phyloP scores from a whole-genome alignment of 345 rosid species.

The Clausena lansium region DNA sequence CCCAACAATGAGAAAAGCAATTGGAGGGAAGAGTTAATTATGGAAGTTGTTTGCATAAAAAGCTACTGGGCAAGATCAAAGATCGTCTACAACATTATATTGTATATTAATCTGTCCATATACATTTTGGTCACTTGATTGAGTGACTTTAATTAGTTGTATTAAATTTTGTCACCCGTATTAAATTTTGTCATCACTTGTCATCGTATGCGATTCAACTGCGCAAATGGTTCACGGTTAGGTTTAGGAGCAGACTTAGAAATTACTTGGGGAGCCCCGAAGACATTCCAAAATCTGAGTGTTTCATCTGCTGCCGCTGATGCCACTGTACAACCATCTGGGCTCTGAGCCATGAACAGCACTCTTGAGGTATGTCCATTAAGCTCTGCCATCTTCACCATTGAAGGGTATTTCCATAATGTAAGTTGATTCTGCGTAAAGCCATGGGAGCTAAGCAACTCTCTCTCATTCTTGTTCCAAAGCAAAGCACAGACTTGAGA shows the following conservation, averaged over 20 bases:
- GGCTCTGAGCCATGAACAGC: conserved; percentile 57
- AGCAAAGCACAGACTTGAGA: conserved; percentile 48
- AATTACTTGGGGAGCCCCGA: conserved; percentile 47
- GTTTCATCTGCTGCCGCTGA: conserved; percentile 70
- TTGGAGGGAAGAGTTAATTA: no score
- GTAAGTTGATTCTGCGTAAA: conserved; percentile 46
- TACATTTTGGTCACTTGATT: no score
- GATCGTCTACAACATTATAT: no score
- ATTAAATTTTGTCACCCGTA: no score
- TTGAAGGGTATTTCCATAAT: conserved; percentile 53
- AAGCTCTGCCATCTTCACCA: conserved; percentile 51
- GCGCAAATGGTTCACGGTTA: conserved; percentile 47
- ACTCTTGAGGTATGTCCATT: conserved; percentile 51
- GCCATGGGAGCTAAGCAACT: conserved; percentile 56
- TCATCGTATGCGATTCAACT: conserved; percentile 43
- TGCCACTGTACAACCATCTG: conserved; percentile 69
- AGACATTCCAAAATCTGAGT: conserved; percentile 61
- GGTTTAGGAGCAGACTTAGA: conserved; percentile 46
- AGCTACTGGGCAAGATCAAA: no score
- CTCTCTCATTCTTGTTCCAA: conserved; percentile 55
- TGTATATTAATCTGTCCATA: no score
- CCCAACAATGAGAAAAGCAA: no score
- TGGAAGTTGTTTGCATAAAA: no score
- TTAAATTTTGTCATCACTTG: no score
- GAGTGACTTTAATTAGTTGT: no score